Evolutionary conservation across 345 rosid species (phyloP), one percentile per base, ranked within the genome.

Genomic region (Punica granatum): DNA sequence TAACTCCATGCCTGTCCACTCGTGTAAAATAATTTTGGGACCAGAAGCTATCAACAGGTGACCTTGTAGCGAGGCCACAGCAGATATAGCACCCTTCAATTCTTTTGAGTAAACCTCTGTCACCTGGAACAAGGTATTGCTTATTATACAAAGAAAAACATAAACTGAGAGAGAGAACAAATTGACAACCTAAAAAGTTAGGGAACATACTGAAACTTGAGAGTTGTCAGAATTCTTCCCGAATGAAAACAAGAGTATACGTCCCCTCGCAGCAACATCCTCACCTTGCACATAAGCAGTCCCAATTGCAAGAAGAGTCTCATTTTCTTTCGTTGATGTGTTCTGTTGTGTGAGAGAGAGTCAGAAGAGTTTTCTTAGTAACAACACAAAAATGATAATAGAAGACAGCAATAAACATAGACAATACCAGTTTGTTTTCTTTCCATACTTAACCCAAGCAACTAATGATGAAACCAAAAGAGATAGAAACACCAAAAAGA

Each of bases 261-360:
- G 98, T 30, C 99, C 99, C 77, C 98, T 89, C 61, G 87, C 98
- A 44, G 98, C 99, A 71, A 94, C 99, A 84, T 94, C 99, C 86
- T 94, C 98, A 72, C 99, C 98, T 83, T 94, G 99, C 72, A 88
- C 92, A 72, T 91, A 94, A 36, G 98, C 98, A 76, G 99, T 94
- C 66, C 98, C 99, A 77, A 89, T 70, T 46, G 98, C 99, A 77
- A 94, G 79, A 72, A 94, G 87, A 30, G 89, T 85, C 72, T 94
- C 98, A 74, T 91, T 94, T 75, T 91, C 97, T 70, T 78, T 75
- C 56, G 92, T 94, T 70, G 75, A 79, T 67, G 88, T 74, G 78
- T 94, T 94, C 99, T 94, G 90, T 67, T 69, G 77, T 60, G 69
- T 66, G 67, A 39, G 34, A 68, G 12, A n/a, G 46, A 56, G 14